phyloP scores from a whole-genome alignment of 352 stramenopile genomes.

The Phytophthora sansomeana region DNA sequence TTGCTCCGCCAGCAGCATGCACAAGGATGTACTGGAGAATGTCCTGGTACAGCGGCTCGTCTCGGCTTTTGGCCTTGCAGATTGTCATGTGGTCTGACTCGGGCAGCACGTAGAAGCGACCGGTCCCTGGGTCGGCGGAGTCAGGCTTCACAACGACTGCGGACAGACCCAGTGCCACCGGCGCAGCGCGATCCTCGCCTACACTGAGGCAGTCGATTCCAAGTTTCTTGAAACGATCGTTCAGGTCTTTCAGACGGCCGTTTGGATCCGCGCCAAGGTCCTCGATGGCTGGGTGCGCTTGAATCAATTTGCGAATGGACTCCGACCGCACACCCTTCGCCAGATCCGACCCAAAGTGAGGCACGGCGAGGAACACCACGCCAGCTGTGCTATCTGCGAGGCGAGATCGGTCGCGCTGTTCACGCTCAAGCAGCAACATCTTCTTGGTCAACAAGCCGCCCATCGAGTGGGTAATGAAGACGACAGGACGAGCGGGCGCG shows the following conservation, averaged over 20 bases:
- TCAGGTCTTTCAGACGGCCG: constrained; percentile 69
- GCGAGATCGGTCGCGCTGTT: constrained; percentile 30
- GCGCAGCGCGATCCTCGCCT: constrained; percentile 62
- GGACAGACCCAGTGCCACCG: constrained; percentile 74
- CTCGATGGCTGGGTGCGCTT: constrained; percentile 77
- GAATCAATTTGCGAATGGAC: constrained; percentile 72
- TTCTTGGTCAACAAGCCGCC: constrained; percentile 88
- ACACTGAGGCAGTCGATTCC: constrained; percentile 81
- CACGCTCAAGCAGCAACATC: constrained; percentile 68
- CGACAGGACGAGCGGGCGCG: constrained; percentile 47
- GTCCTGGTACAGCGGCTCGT: constrained; percentile 74
- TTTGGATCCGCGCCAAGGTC: constrained; percentile 65
- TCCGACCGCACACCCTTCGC: constrained; percentile 72
- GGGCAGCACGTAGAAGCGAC: constrained; percentile 68
- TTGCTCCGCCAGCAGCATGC: constrained; percentile 5
- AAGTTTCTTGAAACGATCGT: constrained; percentile 71
- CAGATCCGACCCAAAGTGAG: constrained; percentile 85
- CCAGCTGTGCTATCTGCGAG: constrained; percentile 59
- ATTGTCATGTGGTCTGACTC: constrained; percentile 89
- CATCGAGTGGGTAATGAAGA: constrained; percentile 92
- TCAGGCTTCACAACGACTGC: constrained; percentile 81
- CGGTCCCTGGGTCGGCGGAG: constrained; percentile 77
- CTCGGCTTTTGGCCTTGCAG: constrained; percentile 77
- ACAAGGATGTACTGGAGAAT: constrained; percentile 50
- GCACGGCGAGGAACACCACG: constrained; percentile 84